Evolutionary conservation across 139 green algal genomes (phyloP).

Genomic region (Chlamydomonas eustigma): DNA sequence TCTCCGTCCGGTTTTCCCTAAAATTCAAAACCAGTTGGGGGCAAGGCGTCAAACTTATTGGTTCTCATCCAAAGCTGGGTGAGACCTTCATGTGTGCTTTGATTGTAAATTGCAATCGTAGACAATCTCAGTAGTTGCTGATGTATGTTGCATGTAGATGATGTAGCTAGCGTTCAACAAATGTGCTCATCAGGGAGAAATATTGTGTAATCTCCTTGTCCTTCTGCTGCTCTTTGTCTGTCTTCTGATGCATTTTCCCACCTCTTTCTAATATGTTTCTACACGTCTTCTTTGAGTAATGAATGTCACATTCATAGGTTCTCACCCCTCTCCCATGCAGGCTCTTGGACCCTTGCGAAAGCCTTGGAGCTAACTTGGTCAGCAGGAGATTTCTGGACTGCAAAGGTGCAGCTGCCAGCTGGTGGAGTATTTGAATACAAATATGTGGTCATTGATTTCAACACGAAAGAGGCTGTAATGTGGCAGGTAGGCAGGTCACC

Average conservation of each 20-base stretch:
- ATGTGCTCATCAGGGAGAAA: no score
- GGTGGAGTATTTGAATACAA: conserved; percentile 42
- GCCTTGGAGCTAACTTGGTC: conserved; percentile 24
- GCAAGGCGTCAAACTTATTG: conserved; percentile 40
- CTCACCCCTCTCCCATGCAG: no score
- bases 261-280: no score
- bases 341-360: conserved; percentile 5
- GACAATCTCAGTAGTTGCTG: no score
- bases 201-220: no score
- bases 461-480: conserved; percentile 24
- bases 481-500: conserved; percentile 38
- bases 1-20: conserved; percentile 32
- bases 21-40: conserved; percentile 39
- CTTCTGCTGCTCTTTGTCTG: no score
- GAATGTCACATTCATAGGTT: no score
- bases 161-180: no score
- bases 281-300: no score
- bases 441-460: conserved; percentile 40
- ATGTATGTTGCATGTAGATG: no score
- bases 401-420: conserved; percentile 31
- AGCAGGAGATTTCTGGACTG: conserved; percentile 30
- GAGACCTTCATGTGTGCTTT: neutral
- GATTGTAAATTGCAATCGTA: no score
- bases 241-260: no score
- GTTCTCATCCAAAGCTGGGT: conserved; percentile 33